Conservation (phyloP, 129 eudicot genomes). For the Rutidosis leptorrhynchoides region DNA sequence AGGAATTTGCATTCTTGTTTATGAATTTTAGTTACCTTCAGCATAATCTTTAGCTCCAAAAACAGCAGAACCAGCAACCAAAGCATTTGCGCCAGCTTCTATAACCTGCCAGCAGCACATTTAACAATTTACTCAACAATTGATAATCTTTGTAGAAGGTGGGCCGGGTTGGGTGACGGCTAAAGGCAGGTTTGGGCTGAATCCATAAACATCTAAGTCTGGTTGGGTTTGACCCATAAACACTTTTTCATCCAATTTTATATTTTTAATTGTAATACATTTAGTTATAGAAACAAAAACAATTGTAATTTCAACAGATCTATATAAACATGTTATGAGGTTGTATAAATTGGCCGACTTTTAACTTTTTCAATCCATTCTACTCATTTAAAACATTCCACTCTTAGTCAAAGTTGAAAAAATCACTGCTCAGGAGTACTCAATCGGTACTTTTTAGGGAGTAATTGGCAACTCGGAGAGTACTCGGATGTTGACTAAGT, state of each 20-base stretch:
- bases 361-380: not conserved
- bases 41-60: constrained; percentile 99
- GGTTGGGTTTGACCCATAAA: not conserved
- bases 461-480: no score
- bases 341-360: not conserved
- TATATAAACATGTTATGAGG: not conserved
- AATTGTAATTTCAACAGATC: no score
- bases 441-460: no score
- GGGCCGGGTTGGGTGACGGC: not conserved
- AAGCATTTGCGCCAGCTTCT: constrained; percentile 98
- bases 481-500: no score
- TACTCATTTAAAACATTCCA: not conserved
- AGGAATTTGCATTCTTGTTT: not conserved
- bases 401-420: no score
- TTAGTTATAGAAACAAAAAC: not conserved
- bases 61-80: constrained; percentile 99
- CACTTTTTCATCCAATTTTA: no score
- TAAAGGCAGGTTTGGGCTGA: not conserved
- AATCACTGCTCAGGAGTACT: no score
- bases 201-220: not conserved
- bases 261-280: no score
- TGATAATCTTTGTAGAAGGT: not conserved
- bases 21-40: constrained; percentile 45
- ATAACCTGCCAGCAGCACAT: constrained; percentile 54
- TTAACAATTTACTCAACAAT: not conserved